phyloP scores from a whole-genome alignment of 2,329 filamentous ascomycete species.

The Trichoderma asperellum region DNA sequence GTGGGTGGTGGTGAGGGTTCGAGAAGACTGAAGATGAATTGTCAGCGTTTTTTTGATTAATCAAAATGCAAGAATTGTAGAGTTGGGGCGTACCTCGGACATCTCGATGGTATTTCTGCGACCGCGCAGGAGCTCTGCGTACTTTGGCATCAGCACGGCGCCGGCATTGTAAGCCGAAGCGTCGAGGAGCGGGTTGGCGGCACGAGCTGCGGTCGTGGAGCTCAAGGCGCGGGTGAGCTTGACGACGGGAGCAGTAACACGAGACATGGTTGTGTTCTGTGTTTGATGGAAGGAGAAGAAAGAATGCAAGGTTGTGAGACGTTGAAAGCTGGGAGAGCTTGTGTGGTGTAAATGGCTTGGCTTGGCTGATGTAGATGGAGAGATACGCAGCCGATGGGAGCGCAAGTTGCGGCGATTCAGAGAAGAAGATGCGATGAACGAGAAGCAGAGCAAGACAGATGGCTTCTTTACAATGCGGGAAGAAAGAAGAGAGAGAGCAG shows the following conservation, averaged over 20 bases:
- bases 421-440: not conserved
- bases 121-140: conserved; percentile 51
- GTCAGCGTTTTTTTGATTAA: not conserved
- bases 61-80: not conserved
- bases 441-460: too few species aligned
- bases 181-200: conserved; percentile 43
- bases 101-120: conserved; percentile 40
- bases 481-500: not conserved
- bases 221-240: conserved; percentile 54
- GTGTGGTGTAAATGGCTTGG: not conserved
- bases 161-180: conserved; percentile 43
- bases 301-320: not conserved
- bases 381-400: not conserved
- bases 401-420: not conserved
- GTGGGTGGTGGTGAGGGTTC: conserved; percentile 52
- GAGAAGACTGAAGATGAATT: conserved; percentile 36
- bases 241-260: conserved; percentile 54
- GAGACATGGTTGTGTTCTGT: conserved; percentile 46
- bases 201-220: conserved; percentile 46
- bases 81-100: conserved; percentile 45
- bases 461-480: not conserved
- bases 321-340: not conserved
- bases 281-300: not conserved
- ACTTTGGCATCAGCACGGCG: conserved; percentile 51
- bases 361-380: not conserved